These are phyloP conservation scores for Syzygium oleosum DNA, from an alignment of 345 rosid species.

Conservation along the genomic window DNA sequence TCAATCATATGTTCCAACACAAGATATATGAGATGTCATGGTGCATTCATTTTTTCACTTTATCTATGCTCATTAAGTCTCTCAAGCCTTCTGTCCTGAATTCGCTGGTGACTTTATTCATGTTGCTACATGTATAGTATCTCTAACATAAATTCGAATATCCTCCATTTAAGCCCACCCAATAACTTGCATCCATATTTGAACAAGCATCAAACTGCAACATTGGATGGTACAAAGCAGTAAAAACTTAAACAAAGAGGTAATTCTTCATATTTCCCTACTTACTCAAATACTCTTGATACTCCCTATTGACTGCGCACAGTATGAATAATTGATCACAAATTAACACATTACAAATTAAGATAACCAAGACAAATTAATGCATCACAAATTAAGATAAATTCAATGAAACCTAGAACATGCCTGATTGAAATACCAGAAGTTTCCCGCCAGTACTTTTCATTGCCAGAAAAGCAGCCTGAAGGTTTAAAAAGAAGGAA, in stretches of 20 bases:
- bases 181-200: not conserved
- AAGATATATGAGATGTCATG: not conserved
- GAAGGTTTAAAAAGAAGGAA: slow-evolving; percentile 6
- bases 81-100: not conserved
- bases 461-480: slow-evolving; percentile 96
- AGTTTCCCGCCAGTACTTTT: slow-evolving; percentile 95
- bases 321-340: not conserved
- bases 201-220: not conserved
- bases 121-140: not conserved
- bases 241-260: not conserved
- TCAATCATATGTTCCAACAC: not conserved
- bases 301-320: not conserved
- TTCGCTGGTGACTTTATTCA: not conserved
- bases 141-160: not conserved
- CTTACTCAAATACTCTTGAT: not conserved
- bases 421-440: slow-evolving; percentile 94
- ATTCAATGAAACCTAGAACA: slow-evolving; percentile 2
- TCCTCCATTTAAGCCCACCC: not conserved
- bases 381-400: not conserved
- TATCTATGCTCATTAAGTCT: not conserved
- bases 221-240: not conserved
- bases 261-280: not conserved
- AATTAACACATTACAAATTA: not conserved
- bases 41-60: not conserved
- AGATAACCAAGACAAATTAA: not conserved